phyloP scores from a whole-genome alignment of 441 rosid genomes.

The Syzygium malaccense region DNA sequence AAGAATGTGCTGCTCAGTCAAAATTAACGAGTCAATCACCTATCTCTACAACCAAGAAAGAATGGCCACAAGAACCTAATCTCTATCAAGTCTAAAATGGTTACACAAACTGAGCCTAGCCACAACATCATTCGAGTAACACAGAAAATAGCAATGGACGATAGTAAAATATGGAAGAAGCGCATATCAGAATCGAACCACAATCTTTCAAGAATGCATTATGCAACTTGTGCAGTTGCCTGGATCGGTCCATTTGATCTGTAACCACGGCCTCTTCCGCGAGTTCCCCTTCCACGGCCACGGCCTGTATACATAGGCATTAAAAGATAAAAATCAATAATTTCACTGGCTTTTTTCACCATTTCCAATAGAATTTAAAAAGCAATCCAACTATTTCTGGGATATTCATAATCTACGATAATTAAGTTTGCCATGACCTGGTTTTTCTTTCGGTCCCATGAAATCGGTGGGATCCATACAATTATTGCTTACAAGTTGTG shows the following conservation, averaged over 20 bases:
- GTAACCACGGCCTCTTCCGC: conserved; percentile 78
- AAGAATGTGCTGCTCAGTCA: conserved; percentile 1
- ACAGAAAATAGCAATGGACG: not conserved
- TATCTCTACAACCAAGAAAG: not conserved
- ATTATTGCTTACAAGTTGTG: not conserved
- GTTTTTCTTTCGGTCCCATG: not conserved
- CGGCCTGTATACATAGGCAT: conserved; percentile 35
- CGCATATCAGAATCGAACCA: not conserved
- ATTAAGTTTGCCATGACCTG: not conserved
- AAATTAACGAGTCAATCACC: not conserved
- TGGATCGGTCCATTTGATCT: conserved; percentile 58
- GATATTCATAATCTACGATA: not conserved
- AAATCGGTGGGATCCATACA: not conserved
- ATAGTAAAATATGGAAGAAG: not conserved
- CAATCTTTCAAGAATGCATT: not conserved
- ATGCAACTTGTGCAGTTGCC: conserved; percentile 38
- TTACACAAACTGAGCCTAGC: not conserved
- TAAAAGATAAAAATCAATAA: not conserved
- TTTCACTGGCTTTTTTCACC: not conserved
- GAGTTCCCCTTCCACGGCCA: conserved; percentile 73
- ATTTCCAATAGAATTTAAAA: not conserved
- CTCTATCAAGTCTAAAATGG: not conserved
- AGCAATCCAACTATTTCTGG: not conserved
- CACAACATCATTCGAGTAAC: not conserved
- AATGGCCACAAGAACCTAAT: not conserved